Percentiles rank a stretch among this genome's conserved stretches.
Evolutionary conservation across 371 early-diverging fungal species (phyloP).

Genomic region (Actinomortierella wolfii): DNA sequence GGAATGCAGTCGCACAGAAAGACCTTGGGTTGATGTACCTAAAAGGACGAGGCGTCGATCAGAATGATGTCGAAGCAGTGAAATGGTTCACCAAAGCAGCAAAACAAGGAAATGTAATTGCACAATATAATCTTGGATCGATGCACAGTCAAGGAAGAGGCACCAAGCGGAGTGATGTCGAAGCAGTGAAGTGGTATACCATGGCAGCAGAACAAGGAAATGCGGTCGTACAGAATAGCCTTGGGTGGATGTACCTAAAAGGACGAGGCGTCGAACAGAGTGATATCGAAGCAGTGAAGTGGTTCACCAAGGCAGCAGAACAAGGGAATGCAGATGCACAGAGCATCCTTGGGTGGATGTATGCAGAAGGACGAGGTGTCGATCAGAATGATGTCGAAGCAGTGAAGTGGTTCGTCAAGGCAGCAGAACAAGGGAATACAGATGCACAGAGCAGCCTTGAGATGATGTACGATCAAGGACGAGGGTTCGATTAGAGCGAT

Average conservation of each 20-base stretch:
- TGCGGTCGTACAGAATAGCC: slow-evolving; percentile 78
- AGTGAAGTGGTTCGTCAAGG: slow-evolving; percentile 66
- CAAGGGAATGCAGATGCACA: slow-evolving; percentile 88
- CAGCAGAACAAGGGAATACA: slow-evolving; percentile 73
- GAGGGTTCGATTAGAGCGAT: slow-evolving; percentile 69
- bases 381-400: slow-evolving; percentile 36
- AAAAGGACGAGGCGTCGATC: slow-evolving; percentile 75
- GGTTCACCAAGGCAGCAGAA: slow-evolving; percentile 80
- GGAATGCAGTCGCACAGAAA: slow-evolving; percentile 79
- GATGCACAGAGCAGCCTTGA: slow-evolving; percentile 86
- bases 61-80: slow-evolving; percentile 71
- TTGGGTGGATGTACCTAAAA: slow-evolving; percentile 90
- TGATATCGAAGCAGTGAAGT: slow-evolving; percentile 71
- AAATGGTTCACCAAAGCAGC: slow-evolving; percentile 84
- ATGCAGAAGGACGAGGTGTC: too few relatives aligned
- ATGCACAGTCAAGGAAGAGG: too few relatives aligned
- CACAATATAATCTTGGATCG: slow-evolving; percentile 82
- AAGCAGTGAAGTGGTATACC: slow-evolving; percentile 73
- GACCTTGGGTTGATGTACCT: slow-evolving; percentile 91
- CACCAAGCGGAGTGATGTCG: too few relatives aligned
- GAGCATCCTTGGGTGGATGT: slow-evolving; percentile 70
- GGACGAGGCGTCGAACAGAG: slow-evolving; percentile 77
- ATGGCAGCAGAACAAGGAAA: slow-evolving; percentile 72
- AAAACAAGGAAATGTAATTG: slow-evolving; percentile 80
- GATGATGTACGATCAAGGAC: slow-evolving; percentile 87